Conservation (phyloP, 2,329 filamentous ascomycete genomes). For the Ceratocystis cacaofunesta region DNA sequence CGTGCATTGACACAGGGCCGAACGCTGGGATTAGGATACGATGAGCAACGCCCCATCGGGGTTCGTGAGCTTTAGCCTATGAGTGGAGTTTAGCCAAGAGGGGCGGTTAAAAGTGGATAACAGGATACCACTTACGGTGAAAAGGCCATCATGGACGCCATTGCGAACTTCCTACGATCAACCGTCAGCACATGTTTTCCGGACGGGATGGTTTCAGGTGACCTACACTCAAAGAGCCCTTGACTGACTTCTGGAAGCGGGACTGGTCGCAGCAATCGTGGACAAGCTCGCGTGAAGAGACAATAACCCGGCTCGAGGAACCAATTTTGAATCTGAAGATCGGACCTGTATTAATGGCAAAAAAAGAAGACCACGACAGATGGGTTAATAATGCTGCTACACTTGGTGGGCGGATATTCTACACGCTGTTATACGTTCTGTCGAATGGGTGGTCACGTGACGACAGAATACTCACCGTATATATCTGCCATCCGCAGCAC, state of each 20-base stretch:
- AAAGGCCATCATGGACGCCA: constrained; percentile 49
- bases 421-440: neutral
- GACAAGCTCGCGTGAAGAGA: constrained; percentile 39
- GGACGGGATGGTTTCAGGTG: constrained; percentile 7
- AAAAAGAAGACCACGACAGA: neutral
- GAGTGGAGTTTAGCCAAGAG: constrained; percentile 21
- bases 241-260: constrained; percentile 46
- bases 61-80: constrained; percentile 32
- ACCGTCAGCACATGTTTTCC: constrained; percentile 6
- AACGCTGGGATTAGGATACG: constrained; percentile 53
- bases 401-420: too few relatives aligned
- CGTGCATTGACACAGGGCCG: constrained; percentile 50
- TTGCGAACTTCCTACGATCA: constrained; percentile 37
- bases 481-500: constrained; percentile 44
- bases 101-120: neutral
- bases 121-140: constrained; percentile 35
- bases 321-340: constrained; percentile 43
- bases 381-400: neutral
- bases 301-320: constrained; percentile 33
- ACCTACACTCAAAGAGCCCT: constrained; percentile 30
- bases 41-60: constrained; percentile 54
- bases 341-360: constrained; percentile 29
- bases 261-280: constrained; percentile 52
- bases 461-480: constrained; percentile 37
- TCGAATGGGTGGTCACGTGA: neutral